phyloP scores from a whole-genome alignment of 352 stramenopile genomes.

The Globisporangium radiosum region DNA sequence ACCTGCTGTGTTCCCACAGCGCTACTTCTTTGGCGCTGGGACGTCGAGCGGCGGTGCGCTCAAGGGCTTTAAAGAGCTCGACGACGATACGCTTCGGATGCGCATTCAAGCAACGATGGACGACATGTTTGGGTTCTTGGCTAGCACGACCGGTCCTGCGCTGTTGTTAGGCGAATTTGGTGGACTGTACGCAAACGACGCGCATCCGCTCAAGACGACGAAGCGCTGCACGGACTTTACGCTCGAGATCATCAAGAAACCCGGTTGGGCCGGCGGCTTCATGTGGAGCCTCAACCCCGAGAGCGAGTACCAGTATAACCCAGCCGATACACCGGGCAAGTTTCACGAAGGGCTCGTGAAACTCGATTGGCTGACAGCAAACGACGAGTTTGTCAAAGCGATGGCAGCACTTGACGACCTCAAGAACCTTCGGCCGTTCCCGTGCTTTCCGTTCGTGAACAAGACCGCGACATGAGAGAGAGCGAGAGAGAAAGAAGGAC shows the following conservation, averaged over 20 bases:
- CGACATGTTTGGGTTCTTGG: constrained; percentile 37
- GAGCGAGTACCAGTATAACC: constrained; percentile 35
- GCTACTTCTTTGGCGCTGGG: constrained; percentile 22
- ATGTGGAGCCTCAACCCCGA: constrained; percentile 34
- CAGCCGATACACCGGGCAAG: constrained; percentile 17
- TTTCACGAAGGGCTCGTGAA: constrained; percentile 21
- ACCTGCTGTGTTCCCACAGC: constrained; percentile 24
- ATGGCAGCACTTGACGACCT: constrained; percentile 27
- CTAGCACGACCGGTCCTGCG: constrained; percentile 15
- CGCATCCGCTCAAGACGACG: constrained; percentile 24
- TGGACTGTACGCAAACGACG: constrained; percentile 23
- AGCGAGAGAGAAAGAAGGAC: not conserved
- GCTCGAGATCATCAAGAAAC: constrained; percentile 25
- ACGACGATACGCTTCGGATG: constrained; percentile 15
- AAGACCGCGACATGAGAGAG: not conserved
- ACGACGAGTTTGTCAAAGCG: constrained; percentile 18
- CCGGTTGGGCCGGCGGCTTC: constrained; percentile 26
- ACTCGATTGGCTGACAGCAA: constrained; percentile 20
- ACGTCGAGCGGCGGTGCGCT: constrained; percentile 9
- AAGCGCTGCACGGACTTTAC: constrained; percentile 24
- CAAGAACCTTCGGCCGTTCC: constrained; percentile 22
- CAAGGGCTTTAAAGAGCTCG: constrained; percentile 23
- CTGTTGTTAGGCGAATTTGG: constrained; percentile 31
- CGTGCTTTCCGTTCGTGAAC: constrained; percentile 20
- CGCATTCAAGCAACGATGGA: constrained; percentile 23